A percentile compares a stretch with the other conserved stretches of the same genome.
Evolutionary conservation across 2,329 filamentous ascomycete species (phyloP).

Genomic region (Botrytis byssoidea): DNA sequence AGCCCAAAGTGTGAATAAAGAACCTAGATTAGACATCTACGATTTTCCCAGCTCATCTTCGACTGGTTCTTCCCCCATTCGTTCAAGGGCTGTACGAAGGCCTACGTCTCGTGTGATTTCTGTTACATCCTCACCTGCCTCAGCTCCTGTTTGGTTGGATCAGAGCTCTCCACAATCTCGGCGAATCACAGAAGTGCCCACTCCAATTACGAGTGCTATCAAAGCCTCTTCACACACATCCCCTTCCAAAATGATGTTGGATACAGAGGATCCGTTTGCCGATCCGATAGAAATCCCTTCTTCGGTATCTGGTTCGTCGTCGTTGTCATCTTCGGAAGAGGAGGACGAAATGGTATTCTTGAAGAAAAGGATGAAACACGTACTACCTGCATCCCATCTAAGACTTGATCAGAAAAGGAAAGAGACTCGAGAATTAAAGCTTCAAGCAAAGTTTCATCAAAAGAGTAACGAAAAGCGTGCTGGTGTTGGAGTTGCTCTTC

Average conservation of each 20-base stretch:
- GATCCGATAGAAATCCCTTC: constrained; percentile 8
- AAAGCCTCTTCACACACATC: constrained; percentile 24
- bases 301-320: constrained; percentile 26
- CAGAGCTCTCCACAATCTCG: constrained; percentile 19
- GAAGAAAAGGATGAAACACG: constrained; percentile 51
- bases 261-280: constrained; percentile 32
- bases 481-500: constrained; percentile 39
- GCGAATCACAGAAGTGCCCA: constrained; percentile 27
- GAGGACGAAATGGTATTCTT: constrained; percentile 33
- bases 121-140: constrained; percentile 25
- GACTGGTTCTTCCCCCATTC: constrained; percentile 39
- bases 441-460: constrained; percentile 23
- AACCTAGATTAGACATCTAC: constrained; percentile 34
- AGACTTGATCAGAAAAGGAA: constrained; percentile 53
- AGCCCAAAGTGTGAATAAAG: not conserved
- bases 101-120: constrained; percentile 27
- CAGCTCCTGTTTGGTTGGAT: constrained; percentile 23
- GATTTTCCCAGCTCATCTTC: constrained; percentile 44
- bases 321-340: constrained; percentile 34
- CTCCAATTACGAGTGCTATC: constrained; percentile 36
- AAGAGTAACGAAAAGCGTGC: constrained; percentile 31
- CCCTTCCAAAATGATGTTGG: constrained; percentile 25
- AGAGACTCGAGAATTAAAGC: constrained; percentile 34
- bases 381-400: constrained; percentile 67
- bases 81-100: not conserved